Evolutionary conservation across 345 rosid species (phyloP), one percentile per base, ranked within the genome.

Genomic region (Bruguiera gymnorhiza): DNA sequence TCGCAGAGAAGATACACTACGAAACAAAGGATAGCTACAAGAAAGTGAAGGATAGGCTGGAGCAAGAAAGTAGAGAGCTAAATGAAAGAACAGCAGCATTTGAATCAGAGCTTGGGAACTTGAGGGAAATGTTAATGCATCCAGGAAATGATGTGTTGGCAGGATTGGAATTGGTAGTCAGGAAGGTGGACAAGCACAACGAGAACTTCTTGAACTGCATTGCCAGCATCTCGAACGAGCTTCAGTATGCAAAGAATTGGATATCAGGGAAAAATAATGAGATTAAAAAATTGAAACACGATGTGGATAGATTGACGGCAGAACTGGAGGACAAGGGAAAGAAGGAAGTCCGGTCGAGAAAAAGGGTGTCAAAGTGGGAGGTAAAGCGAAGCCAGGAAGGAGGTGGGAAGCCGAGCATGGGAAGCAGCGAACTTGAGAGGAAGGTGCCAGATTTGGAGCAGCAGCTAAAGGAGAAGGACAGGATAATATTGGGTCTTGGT

Each of bases 1-100:
- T 88, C 36, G 83, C 92, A 8, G 97, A 93, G 78, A 92, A 87
- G 19, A 76, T 87, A 48, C 96, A 88, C 62, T 51, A 63, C 9
- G 97, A 88, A 67, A 90, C 82, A 71, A 88, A 77, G 62, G 87
- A 87, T 0, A 63, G 74, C 27, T 80, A 76, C 63, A 82, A 70
- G 80, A 71, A 65, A 39, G 60, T 62, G 23, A 68, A 77, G 57
- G 84, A 83, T 34, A 67, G 62, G 48, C 75, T 77, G 0, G 76
- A 82, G 66, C 74, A 80, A 32, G 87, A 81, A 48, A 72, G 71
- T 62, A 82, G 63, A 68, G 62, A 56, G 27, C 81, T 84, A 4
- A 60, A 57, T 48, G 76, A 59, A 37, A 78, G 66, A 62, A 34
- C 71, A 20, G 68, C 70, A 10, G 13, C 37, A 15, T 63, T 26